Percentiles rank a stretch among this genome's conserved stretches.
Conservation (phyloP, 192 early-diverging fungal species). For the Linnemannia zychae region DNA sequence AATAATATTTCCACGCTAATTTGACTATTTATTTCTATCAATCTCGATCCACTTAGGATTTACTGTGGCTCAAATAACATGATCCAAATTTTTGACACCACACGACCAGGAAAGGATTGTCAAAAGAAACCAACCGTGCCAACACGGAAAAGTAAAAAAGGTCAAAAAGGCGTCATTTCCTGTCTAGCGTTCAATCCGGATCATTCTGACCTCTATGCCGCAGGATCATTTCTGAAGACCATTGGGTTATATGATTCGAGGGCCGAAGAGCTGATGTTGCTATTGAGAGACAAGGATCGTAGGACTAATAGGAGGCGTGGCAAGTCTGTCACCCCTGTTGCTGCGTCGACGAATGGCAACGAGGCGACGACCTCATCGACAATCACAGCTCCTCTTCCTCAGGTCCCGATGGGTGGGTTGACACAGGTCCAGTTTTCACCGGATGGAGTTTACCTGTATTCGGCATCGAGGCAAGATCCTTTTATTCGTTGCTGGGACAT, state of each 20-base stretch:
- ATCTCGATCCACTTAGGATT: slow-evolving; percentile 57
- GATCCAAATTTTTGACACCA: slow-evolving; percentile 78
- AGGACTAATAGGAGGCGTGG: slow-evolving; percentile 56
- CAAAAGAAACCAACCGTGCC: slow-evolving; percentile 66
- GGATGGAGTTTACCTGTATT: slow-evolving; percentile 74
- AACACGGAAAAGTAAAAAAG: slow-evolving; percentile 74
- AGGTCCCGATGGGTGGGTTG: slow-evolving; percentile 27
- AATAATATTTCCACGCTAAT: background rate
- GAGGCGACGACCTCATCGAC: background rate
- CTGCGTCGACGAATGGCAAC: background rate
- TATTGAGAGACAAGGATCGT: slow-evolving; percentile 61
- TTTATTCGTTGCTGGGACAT: slow-evolving; percentile 85
- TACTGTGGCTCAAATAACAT: slow-evolving; percentile 78
- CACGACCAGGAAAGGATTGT: slow-evolving; percentile 71
- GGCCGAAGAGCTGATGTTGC: slow-evolving; percentile 66
- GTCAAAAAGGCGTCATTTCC: slow-evolving; percentile 85
- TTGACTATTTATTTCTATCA: background rate
- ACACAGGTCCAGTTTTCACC: slow-evolving; percentile 76
- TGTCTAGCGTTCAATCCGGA: slow-evolving; percentile 79
- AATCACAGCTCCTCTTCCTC: background rate
- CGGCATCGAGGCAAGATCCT: slow-evolving; percentile 72
- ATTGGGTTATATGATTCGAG: slow-evolving; percentile 75
- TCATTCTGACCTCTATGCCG: slow-evolving; percentile 73
- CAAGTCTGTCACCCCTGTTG: background rate
- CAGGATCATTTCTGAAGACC: slow-evolving; percentile 78